Percentiles rank a stretch among this genome's conserved stretches.
Conservation (phyloP, 2,329 filamentous ascomycete species). For the Pyrenophora seminiperda region DNA sequence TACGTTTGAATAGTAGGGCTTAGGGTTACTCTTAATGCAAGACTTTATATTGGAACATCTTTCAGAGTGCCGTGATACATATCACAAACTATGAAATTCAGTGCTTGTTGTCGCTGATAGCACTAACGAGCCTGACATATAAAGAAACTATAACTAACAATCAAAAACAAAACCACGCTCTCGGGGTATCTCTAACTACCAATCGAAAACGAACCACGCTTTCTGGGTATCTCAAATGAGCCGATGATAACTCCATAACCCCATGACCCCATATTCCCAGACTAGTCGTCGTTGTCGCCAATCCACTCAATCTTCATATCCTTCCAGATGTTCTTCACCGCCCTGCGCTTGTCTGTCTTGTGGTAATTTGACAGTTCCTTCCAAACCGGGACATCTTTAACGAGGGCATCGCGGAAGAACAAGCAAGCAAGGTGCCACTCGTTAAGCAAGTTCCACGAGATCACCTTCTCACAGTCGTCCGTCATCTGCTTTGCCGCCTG, state of each 20-base stretch:
- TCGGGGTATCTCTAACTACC: too few species aligned
- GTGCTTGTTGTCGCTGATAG: too few species aligned
- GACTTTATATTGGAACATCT: neutral
- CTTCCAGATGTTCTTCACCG: neutral
- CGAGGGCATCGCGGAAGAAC: neutral
- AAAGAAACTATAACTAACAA: too few species aligned
- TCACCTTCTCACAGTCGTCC: neutral
- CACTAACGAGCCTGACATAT: neutral
- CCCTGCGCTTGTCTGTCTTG: neutral
- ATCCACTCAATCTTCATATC: neutral
- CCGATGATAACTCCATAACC: neutral
- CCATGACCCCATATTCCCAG: neutral
- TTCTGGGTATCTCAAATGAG: neutral
- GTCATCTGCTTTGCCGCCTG: conserved; percentile 2
- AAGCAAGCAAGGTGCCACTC: conserved; percentile 1
- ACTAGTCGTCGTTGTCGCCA: neutral
- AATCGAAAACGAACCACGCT: too few species aligned
- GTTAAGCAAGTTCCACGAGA: neutral
- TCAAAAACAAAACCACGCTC: too few species aligned
- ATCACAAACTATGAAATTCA: too few species aligned
- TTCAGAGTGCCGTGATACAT: neutral
- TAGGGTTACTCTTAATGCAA: conserved; percentile 5
- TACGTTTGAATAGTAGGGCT: neutral
- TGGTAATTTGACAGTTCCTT: neutral
- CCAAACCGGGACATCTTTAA: neutral